phyloP scores from a whole-genome alignment of 169 alveolate genomes.

The Eimeria sp. region DNA sequence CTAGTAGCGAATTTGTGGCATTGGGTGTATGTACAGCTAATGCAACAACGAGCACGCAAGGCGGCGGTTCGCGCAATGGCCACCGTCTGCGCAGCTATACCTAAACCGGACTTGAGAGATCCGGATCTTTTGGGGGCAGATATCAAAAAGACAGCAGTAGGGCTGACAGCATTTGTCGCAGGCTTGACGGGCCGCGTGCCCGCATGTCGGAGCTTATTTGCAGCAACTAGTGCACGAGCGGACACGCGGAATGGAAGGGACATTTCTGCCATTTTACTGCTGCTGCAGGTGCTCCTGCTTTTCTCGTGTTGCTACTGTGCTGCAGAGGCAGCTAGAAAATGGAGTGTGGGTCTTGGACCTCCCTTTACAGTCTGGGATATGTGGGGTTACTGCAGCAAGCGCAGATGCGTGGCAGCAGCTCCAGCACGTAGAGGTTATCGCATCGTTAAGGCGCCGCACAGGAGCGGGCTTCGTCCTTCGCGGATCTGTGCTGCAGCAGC shows the following conservation, averaged over 20 bases:
- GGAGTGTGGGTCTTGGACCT: constrained; percentile 60
- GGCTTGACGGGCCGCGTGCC: neutral
- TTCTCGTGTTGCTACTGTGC: constrained; percentile 1
- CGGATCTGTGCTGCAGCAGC: constrained; percentile 54
- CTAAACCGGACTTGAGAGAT: constrained; percentile 63
- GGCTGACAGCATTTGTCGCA: neutral
- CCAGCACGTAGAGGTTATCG: constrained; percentile 59
- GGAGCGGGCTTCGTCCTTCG: constrained; percentile 73
- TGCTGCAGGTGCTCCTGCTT: neutral
- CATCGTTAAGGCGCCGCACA: constrained; percentile 67
- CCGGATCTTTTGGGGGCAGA: constrained; percentile 67
- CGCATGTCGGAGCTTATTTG: neutral
- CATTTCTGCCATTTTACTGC: neutral
- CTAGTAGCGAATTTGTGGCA: neutral
- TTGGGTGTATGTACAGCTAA: constrained; percentile 46
- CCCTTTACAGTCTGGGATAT: constrained; percentile 68
- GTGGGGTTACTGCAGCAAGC: constrained; percentile 73
- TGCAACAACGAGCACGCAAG: constrained; percentile 71
- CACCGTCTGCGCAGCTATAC: constrained; percentile 69
- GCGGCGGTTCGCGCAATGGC: constrained; percentile 75
- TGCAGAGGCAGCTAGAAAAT: constrained; percentile 72
- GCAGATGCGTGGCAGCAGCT: constrained; percentile 77
- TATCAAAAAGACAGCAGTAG: constrained; percentile 57
- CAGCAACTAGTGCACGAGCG: neutral
- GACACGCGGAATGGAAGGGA: neutral